A percentile compares a stretch with the other conserved stretches of the same genome.
Conservation (phyloP, 352 stramenopile species). For the Globisporangium splendens region DNA sequence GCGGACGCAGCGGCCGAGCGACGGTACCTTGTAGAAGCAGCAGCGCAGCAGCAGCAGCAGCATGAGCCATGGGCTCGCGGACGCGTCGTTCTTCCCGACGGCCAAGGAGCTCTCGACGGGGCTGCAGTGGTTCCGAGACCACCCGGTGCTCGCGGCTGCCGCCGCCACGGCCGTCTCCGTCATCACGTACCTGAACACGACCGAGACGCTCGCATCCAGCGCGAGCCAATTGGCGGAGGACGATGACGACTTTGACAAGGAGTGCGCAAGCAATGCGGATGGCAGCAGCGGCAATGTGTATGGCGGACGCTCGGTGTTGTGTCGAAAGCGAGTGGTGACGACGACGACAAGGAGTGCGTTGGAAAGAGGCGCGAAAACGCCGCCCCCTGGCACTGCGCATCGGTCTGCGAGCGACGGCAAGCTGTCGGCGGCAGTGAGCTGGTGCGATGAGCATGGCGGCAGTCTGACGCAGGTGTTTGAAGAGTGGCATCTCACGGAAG, state of each 20-base stretch:
- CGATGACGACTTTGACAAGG: slow-evolving; percentile 8
- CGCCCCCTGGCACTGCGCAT: too few relatives aligned
- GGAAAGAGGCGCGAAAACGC: too few relatives aligned
- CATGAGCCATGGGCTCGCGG: slow-evolving; percentile 40
- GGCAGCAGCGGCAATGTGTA: not conserved
- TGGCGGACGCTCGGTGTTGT: not conserved
- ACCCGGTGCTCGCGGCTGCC: slow-evolving; percentile 73
- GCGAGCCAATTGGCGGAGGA: slow-evolving; percentile 13
- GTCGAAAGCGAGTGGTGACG: not conserved
- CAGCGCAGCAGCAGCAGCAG: not conserved
- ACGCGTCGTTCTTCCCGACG: slow-evolving; percentile 81
- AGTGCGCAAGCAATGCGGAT: not conserved
- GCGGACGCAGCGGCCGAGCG: too few relatives aligned
- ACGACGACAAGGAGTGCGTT: too few relatives aligned
- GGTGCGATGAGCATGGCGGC: slow-evolving; percentile 78
- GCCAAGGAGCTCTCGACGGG: slow-evolving; percentile 80
- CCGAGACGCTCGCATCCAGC: slow-evolving; percentile 20
- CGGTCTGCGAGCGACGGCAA: slow-evolving; percentile 22
- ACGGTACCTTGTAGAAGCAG: too few relatives aligned
- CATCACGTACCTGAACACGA: slow-evolving; percentile 77
- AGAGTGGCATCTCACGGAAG: slow-evolving; percentile 18
- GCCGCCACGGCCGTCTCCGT: slow-evolving; percentile 79
- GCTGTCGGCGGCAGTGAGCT: slow-evolving; percentile 66
- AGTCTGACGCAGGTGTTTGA: slow-evolving; percentile 79
- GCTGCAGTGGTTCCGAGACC: slow-evolving; percentile 84